Evolutionary conservation across 768 basidiomycete species (phyloP), one percentile per base, ranked within the genome.

Genomic region (Glaciozyma antarctica): DNA sequence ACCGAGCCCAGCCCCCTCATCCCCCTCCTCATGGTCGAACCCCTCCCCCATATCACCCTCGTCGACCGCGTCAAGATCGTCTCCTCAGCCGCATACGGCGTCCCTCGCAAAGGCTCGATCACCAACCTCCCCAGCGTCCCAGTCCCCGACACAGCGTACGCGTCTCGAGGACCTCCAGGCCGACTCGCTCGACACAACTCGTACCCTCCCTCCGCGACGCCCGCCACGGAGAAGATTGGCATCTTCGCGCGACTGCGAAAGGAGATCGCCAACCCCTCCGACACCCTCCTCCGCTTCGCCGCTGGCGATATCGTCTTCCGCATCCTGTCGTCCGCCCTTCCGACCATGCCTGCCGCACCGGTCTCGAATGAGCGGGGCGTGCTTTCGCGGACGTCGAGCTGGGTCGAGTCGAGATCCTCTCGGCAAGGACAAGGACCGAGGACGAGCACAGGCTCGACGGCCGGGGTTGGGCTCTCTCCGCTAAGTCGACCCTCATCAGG

Each of bases 11-110:
- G 57, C 28, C 57, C 45, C 26, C 34, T 58, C 24, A 26, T 58
- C 45, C 57, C 57, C 24, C 45, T 58, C 28, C 45, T 47, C 45
- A 58, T 47, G 43, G 41, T 58, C 28, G 57, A 58, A 16, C 57
- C 57, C n/a, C 57, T 58, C 22, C 57, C 57, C 12, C 41, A 44
- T 19, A 43, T 58, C 57, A 58, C 57, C 28, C 57, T 58, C 28
- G 22, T 58, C 57, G 57, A 58, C 45, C 53, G 53, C 53, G 53
- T 21, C 17, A 54, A 54, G 53, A 34, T 54, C 53, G 34, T 54
- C 32, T 34, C 28, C 17, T 54, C 53, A 21, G 24, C 30, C 32
- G 28, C 53, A 30, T 32, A 19, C 28, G 15, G 16, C 53, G 28
- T 54, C 17, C 53, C 53, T 30, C 53, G 53, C 53, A 54, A 54